Evolutionary conservation across 257 asterid genomes (phyloP), one percentile per base, ranked within the genome.

Genomic region (Parsonsia alboflavescens): DNA sequence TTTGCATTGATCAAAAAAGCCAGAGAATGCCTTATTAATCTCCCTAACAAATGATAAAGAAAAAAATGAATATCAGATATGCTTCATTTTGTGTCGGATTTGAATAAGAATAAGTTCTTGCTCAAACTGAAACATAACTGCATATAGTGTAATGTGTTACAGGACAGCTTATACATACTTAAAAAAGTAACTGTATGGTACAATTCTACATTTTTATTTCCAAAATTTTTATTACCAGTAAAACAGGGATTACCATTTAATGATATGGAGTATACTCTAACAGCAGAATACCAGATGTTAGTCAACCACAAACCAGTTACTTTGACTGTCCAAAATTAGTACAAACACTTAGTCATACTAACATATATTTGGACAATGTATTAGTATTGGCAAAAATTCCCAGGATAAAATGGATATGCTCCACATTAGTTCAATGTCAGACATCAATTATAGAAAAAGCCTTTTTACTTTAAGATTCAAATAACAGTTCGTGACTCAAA

Each of bases 1-100:
- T 64, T 84, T 83, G 24, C 49, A 62, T 50, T 78, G 91, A 77
- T 89, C 81, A 62, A 76, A 68, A 76, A 91, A 94, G 65, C 98
- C 98, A 84, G 91, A 86, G 30, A 89, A 87, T 62, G 98, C 97
- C 79, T 94, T 94, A 74, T 94, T 91, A 57, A 84, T 81, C 83
- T 94, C 98, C 72, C 88, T 84, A 78, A 45, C 44, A 49, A 73
- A 70, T 56, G 63, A 75, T 63, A 48, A 68, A 30, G 36, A n/a
- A n/a, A n/a, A n/a, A 21, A 7, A 17, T 46, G 30, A 42, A 63
- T 28, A 15, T 26, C 9, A 36, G 70, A 36, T 36, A 39, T 52
- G 70, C 49, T 10, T 65, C 42, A 21, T 30, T 28, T 28, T n/a
- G 15, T 17, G 30, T 68, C 57, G 52, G 62, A 73, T 21, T 19